These are phyloP conservation scores for Fusarium cyanostomum DNA, from an alignment of 2,329 filamentous ascomycete genomes.

Conservation along the genomic window DNA sequence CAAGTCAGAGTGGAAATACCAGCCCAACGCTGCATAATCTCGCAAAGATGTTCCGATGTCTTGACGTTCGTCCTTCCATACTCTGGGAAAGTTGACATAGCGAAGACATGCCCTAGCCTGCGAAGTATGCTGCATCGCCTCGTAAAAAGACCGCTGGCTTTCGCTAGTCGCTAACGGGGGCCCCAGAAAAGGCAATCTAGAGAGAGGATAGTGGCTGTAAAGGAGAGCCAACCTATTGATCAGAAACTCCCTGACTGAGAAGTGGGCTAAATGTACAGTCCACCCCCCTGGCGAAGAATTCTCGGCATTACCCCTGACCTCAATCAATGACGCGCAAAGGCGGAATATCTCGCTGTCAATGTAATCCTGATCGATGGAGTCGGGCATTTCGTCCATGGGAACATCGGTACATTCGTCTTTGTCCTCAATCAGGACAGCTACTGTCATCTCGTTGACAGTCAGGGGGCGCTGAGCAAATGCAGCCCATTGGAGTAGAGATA, in stretches of 20 bases:
- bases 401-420: slow-evolving; percentile 28
- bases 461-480: slow-evolving; percentile 39
- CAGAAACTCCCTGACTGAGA: slow-evolving; percentile 34
- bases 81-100: background rate
- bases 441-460: slow-evolving; percentile 32
- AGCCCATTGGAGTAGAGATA: slow-evolving; percentile 45
- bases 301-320: slow-evolving; percentile 15
- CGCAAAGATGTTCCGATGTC: accelerated
- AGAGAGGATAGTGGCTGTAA: too few relatives aligned
- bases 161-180: too few relatives aligned
- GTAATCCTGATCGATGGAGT: slow-evolving; percentile 43
- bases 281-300: accelerated
- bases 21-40: background rate
- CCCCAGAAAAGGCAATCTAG: too few relatives aligned
- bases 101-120: background rate
- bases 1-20: too few relatives aligned
- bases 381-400: slow-evolving; percentile 41
- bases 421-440: slow-evolving; percentile 38
- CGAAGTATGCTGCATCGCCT: background rate
- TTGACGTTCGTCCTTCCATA: background rate
- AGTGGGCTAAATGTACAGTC: slow-evolving; percentile 34
- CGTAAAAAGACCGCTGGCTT: accelerated
- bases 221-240: accelerated
- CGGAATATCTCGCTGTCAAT: slow-evolving; percentile 42
- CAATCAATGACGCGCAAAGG: slow-evolving; percentile 45